These are phyloP conservation scores for Candida multigemmis DNA, from an alignment of 805 yeast species.

Conservation along the genomic window DNA sequence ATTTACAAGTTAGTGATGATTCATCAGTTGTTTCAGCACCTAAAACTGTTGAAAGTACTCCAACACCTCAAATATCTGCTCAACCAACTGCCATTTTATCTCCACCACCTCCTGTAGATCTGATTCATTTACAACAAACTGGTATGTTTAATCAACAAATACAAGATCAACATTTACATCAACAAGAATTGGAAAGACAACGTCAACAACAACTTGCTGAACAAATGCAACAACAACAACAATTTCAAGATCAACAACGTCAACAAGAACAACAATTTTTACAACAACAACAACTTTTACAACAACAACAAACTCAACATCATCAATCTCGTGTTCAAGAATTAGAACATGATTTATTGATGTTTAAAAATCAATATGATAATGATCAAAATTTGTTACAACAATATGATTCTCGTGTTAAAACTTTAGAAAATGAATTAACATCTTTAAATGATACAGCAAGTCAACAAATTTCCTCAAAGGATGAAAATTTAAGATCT, in stretches of 20 bases:
- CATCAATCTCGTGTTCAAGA: conserved; percentile 74
- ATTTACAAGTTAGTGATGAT: conserved; percentile 40
- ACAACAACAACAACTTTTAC: conserved; percentile 56
- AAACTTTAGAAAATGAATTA: conserved; percentile 70
- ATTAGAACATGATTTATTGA: conserved; percentile 70
- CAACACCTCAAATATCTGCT: conserved; percentile 34
- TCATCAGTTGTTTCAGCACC: conserved; percentile 21
- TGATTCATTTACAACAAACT: conserved; percentile 43
- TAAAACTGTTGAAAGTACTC: conserved; percentile 13
- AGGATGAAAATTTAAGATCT: conserved; percentile 59
- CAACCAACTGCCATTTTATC: conserved; percentile 29
- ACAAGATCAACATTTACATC: conserved; percentile 52
- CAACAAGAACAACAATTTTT: conserved; percentile 62
- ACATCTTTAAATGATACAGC: conserved; percentile 52
- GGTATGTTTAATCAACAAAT: conserved; percentile 44
- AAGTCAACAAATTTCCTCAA: conserved; percentile 62
- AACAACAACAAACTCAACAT: conserved; percentile 63
- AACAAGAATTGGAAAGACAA: conserved; percentile 56
- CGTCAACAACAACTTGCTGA: conserved; percentile 57
- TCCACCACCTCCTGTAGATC: conserved; percentile 26
- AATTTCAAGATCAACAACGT: conserved; percentile 67
- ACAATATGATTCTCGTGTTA: conserved; percentile 82
- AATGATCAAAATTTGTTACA: conserved; percentile 76
- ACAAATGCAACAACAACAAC: conserved; percentile 63
- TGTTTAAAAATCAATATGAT: conserved; percentile 73